A percentile compares a stretch with the other conserved stretches of the same genome.
phyloP scores from a whole-genome alignment of 371 early-diverging fungal species.

The Capillidium heterosporum region DNA sequence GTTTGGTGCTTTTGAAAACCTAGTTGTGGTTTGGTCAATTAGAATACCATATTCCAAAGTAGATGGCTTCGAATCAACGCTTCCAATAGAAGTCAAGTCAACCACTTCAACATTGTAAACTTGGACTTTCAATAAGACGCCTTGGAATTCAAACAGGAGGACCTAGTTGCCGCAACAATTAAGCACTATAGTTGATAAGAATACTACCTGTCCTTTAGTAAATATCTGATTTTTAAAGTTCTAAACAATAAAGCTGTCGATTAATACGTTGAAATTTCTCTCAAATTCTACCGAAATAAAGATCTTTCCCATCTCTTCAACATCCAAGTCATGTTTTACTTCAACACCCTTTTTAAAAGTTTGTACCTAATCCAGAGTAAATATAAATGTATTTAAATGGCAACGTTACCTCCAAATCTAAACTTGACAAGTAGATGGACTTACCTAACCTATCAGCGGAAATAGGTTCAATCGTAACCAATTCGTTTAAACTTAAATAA shows the following conservation, averaged over 20 bases:
- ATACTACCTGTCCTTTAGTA: conserved; percentile 29
- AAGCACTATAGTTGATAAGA: neutral
- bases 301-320: conserved; percentile 44
- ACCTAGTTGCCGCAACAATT: conserved; percentile 11
- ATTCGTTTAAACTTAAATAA: conserved; percentile 58
- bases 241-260: conserved; percentile 1
- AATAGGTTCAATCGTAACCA: conserved; percentile 57
- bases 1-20: conserved; percentile 31
- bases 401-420: conserved; percentile 44
- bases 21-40: conserved; percentile 43
- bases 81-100: conserved; percentile 16
- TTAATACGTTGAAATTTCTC: neutral
- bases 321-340: conserved; percentile 39
- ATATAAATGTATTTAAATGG: neutral
- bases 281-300: conserved; percentile 29
- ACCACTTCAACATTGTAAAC: conserved; percentile 35
- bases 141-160: conserved; percentile 65
- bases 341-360: conserved; percentile 37
- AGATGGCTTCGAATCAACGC: neutral
- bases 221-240: conserved; percentile 59
- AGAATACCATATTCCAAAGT: conserved; percentile 41
- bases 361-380: neutral
- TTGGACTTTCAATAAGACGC: conserved; percentile 37
- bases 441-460: conserved; percentile 34
- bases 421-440: conserved; percentile 42